These are phyloP conservation scores for Lactarius hatsudake DNA, from an alignment of 768 basidiomycete species.

Conservation along the genomic window DNA sequence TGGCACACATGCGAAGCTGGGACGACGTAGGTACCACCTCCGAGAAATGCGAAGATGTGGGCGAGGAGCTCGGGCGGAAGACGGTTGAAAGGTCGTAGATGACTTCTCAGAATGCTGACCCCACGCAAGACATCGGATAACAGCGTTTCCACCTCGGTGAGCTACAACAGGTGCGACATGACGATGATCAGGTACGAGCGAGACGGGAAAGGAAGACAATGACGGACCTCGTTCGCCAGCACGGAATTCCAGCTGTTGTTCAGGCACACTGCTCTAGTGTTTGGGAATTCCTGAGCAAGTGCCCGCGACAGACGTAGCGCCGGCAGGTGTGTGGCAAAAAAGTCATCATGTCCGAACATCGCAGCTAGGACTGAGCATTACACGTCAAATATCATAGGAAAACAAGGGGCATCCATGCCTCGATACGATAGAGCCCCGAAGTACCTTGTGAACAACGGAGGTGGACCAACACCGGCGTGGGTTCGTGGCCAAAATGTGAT, in stretches of 20 bases:
- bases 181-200: neutral
- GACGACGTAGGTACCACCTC: conserved; percentile 3
- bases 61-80: conserved; percentile 18
- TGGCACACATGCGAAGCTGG: conserved; percentile 15
- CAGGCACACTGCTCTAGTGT: conserved; percentile 6
- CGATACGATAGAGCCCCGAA: neutral
- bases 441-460: neutral
- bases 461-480: neutral
- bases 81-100: conserved; percentile 8
- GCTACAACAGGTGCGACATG: neutral
- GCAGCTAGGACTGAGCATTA: neutral
- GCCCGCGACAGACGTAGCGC: conserved; percentile 12
- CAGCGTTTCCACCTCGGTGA: conserved; percentile 7
- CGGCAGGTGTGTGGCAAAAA: neutral
- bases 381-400: neutral
- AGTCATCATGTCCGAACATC: neutral
- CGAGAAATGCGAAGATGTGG: conserved; percentile 17
- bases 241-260: neutral
- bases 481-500: neutral
- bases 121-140: neutral
- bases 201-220: neutral
- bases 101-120: neutral
- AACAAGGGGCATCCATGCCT: neutral
- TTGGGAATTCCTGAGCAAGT: conserved; percentile 2
- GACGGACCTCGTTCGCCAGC: conserved; percentile 16